Evolutionary conservation across 31 red algal genomes (phyloP), one percentile per base, ranked within the genome.

Genomic region (Asparagopsis taxiformis): DNA sequence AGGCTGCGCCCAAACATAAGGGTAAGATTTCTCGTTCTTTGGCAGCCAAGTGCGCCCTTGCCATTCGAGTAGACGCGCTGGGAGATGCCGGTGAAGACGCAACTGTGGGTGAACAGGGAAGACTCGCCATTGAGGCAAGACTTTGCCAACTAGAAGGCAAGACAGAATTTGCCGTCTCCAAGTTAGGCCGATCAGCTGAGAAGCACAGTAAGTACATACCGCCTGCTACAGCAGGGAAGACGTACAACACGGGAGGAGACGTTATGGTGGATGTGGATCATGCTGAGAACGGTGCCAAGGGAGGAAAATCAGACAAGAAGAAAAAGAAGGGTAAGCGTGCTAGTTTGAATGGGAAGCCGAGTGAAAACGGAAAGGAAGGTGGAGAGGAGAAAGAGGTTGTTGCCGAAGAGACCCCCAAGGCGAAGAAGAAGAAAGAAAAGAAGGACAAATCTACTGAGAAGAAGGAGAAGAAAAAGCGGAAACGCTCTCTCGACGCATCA

Each of bases 1-100:
- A 88, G 50, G 96, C 96, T 3, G 65, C 87, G 35, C 82, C 87
- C 1, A 94, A 94, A 43, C 89, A 87, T 67, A 99, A 99, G 82
- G 96, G 96, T 15, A 93, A 95, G 66, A 94, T 99, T 58, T 99
- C 96, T 15, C 79, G 96, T 20, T 86, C 90, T 24, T 73, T 99
- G 1, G 96, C 96, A 1, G 88, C 91, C 29, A 99, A 99, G 49
- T 74, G 75, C 29, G 75, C 91, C 22, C 83, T 99, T 32, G 82
- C 96, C 4, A 80, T 92, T 10, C 87, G 96, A 11, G 80, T 94
- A 2, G 96, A 99, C 61, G 87, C 91, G 31, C 80, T 99, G 10
- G 83, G 82, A 25, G 96, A 99, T 24, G 80, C 71, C 21, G 74
- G 64, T 31, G 80, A 88, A 39, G 79, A 91, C 59, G 62, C 59